Evolutionary conservation across 805 yeast species (phyloP), one percentile per base, ranked within the genome.

Genomic region (Candida nitratophila): DNA sequence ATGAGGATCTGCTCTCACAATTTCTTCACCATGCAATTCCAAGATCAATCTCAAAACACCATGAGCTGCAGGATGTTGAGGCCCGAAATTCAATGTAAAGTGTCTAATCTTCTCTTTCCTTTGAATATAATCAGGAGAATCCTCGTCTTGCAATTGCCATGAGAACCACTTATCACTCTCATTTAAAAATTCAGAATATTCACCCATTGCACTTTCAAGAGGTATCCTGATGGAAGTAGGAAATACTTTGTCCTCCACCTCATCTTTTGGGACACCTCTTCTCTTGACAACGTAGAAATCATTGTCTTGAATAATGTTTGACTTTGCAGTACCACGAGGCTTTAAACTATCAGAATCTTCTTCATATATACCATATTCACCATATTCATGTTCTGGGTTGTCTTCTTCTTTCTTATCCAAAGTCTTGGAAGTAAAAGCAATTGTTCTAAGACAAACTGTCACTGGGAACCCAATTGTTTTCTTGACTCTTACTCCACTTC

Each of bases 11-110:
- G 90, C 73, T 54, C 96, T 76, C 40, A 87, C 77, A 54, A 87
- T 83, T 65, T 86, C 95, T 66, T 86, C 96, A 53, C 96, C 96
- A 59, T 84, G 85, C 49, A 86, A 75, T 68, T 86, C 96, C 59
- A 86, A 70, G 64, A 86, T 87, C 64, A 86, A 73, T 62, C 95
- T 77, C 70, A 86, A 71, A 66, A 86, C 96, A 53, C 96, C 96
- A 70, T 86, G 96, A 26, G 95, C 95, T 49, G 96, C 96, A 21
- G 96, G 96, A 70, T 86, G 96, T 69, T 86, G 96, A 40, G 96
- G 96, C 32, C 95, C 96, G 61, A 86, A 86, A 68, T 87, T 87
- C 61, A 87, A 81, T 41, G 95, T 86, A 71, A 86, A 87, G 61
- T 86, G 95, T 64, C 95, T 80, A 59, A 86, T 81, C 63, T 85